Conservation (phyloP, 257 asterid genomes). For the Gynochthodes officinalis region DNA sequence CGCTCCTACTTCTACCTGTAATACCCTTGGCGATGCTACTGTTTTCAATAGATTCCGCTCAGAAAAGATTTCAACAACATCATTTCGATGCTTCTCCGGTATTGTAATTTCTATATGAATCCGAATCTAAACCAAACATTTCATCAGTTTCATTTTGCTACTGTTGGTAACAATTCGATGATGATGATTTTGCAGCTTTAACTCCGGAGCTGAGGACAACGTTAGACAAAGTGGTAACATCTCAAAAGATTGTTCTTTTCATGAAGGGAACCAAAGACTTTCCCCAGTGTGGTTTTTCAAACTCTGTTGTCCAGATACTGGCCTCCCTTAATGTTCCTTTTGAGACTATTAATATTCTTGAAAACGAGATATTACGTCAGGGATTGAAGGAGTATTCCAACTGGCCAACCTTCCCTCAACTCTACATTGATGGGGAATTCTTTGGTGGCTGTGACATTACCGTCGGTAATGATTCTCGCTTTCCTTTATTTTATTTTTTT, state of each 20-base stretch:
- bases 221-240: constrained; percentile 75
- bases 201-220: constrained; percentile 67
- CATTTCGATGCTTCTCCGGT: constrained; percentile 20
- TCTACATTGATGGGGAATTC: constrained; percentile 88
- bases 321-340: constrained; percentile 65
- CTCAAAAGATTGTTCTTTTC: constrained; percentile 73
- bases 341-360: constrained; percentile 72
- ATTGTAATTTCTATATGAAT: neutral
- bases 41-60: constrained; percentile 4
- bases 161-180: too few species aligned
- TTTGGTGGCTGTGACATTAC: constrained; percentile 93
- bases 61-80: neutral
- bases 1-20: neutral
- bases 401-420: constrained; percentile 96
- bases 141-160: too few species aligned
- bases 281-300: constrained; percentile 92
- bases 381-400: constrained; percentile 84
- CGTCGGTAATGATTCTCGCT: constrained; percentile 65
- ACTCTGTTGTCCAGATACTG: constrained; percentile 78
- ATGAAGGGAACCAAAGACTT: constrained; percentile 92
- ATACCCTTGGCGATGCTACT: neutral
- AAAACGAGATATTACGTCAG: constrained; percentile 71
- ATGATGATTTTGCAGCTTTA: constrained; percentile 66
- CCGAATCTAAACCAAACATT: too few species aligned
- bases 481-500: too few species aligned